These are phyloP conservation scores for Trichocomaceae sp. DNA, from an alignment of 2,329 filamentous ascomycete species.

Conservation along the genomic window DNA sequence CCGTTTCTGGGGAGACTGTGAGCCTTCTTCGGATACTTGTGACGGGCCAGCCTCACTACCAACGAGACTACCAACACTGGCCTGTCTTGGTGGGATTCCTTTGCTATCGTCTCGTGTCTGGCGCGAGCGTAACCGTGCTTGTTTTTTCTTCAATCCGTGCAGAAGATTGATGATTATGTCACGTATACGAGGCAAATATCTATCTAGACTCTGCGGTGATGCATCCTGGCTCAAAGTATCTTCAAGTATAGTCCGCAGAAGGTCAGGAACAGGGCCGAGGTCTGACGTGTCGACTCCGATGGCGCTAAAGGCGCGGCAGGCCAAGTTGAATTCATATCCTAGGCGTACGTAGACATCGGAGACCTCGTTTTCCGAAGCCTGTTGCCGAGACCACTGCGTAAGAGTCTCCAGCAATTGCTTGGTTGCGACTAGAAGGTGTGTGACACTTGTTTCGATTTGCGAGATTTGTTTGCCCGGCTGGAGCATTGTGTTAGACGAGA, in stretches of 20 bases:
- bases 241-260: slow-evolving; percentile 83
- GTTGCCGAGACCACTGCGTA: slow-evolving; percentile 92
- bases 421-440: slow-evolving; percentile 91
- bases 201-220: slow-evolving; percentile 85
- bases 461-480: slow-evolving; percentile 72
- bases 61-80: slow-evolving; percentile 42
- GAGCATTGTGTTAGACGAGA: slow-evolving; percentile 4
- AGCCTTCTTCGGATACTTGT: slow-evolving; percentile 34
- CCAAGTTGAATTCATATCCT: slow-evolving; percentile 99
- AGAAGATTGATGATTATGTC: slow-evolving; percentile 98
- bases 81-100: slow-evolving; percentile 31
- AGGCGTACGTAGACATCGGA: slow-evolving; percentile 97
- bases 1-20: slow-evolving; percentile 28
- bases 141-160: slow-evolving; percentile 93
- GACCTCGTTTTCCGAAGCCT: slow-evolving; percentile 87
- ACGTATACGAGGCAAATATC: slow-evolving; percentile 85
- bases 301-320: slow-evolving; percentile 89
- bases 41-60: slow-evolving; percentile 38
- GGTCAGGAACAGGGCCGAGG: slow-evolving; percentile 88
- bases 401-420: slow-evolving; percentile 96
- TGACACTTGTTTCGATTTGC: slow-evolving; percentile 98
- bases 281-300: slow-evolving; percentile 95
- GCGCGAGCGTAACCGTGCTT: slow-evolving; percentile 69
- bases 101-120: slow-evolving; percentile 46
- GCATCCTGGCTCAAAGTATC: slow-evolving; percentile 95